These are phyloP conservation scores for Yamagishiella unicocca DNA, from an alignment of 139 green algal genomes.

Conservation along the genomic window DNA sequence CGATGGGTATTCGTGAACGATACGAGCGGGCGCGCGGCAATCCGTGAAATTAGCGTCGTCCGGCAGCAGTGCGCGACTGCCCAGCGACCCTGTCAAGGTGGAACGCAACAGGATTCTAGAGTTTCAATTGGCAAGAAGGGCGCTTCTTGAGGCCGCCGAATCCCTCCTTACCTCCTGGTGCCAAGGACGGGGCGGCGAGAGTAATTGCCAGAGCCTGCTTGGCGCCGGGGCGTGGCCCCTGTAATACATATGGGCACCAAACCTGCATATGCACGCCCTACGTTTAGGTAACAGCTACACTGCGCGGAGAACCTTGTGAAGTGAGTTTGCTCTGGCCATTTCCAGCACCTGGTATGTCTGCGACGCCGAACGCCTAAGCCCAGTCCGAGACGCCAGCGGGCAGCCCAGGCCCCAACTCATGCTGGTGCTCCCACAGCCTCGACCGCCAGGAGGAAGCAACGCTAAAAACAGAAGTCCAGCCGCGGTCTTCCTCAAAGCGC, in stretches of 20 bases:
- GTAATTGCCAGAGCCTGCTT: not conserved
- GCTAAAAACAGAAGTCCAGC: too few relatives aligned
- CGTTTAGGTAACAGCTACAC: too few relatives aligned
- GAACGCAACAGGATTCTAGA: too few relatives aligned
- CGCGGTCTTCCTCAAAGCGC: too few relatives aligned
- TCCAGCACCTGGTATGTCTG: not conserved
- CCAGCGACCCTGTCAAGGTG: not conserved
- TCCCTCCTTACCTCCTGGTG: not conserved
- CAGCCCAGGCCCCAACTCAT: constrained; percentile 6
- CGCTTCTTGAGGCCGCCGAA: too few relatives aligned
- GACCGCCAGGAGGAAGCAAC: too few relatives aligned
- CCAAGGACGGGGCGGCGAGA: not conserved
- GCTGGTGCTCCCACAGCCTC: too few relatives aligned
- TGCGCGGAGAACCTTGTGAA: too few relatives aligned
- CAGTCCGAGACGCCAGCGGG: not conserved
- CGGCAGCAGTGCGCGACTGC: not conserved
- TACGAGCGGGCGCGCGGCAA: not conserved
- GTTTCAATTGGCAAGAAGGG: too few relatives aligned
- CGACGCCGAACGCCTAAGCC: not conserved
- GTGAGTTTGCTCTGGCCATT: too few relatives aligned
- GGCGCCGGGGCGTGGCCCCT: not conserved
- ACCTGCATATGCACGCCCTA: not conserved
- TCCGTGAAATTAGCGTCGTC: not conserved
- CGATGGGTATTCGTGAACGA: not conserved
- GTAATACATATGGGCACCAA: constrained; percentile 25